Conservation (phyloP, 306 rosid genomes). For the Pachyrhizus erosus region DNA sequence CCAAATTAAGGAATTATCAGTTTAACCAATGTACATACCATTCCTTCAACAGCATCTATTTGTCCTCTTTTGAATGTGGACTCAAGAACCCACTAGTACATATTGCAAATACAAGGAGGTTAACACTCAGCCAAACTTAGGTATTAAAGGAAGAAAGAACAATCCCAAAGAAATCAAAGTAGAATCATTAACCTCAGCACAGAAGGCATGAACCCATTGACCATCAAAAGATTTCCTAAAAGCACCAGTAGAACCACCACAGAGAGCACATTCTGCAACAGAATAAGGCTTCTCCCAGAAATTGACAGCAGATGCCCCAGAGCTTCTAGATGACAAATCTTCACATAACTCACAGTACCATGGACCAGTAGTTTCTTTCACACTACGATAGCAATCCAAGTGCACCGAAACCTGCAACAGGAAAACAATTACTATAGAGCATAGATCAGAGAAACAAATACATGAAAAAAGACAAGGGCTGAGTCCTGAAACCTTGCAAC, state of each 20-base stretch:
- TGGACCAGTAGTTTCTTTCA: conserved; percentile 85
- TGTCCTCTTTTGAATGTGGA: conserved; percentile 91
- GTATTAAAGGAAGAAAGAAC: neutral
- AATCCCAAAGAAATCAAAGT: neutral
- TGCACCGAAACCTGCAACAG: conserved; percentile 88
- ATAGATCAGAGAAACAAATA: conserved; percentile 20
- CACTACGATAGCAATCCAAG: conserved; percentile 86
- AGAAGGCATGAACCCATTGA: conserved; percentile 98
- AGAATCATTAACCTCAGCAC: conserved; percentile 80
- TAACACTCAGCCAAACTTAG: conserved; percentile 16
- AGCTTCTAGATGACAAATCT: conserved; percentile 60
- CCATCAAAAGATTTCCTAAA: conserved; percentile 91
- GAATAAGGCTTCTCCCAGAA: conserved; percentile 85
- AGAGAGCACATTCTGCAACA: conserved; percentile 85
- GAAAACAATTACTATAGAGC: conserved; percentile 23
- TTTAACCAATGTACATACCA: conserved; percentile 67
- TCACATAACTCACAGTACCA: conserved; percentile 98
- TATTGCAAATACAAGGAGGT: conserved; percentile 13
- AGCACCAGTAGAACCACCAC: conserved; percentile 94
- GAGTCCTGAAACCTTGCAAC: conserved; percentile 82
- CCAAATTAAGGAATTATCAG: neutral
- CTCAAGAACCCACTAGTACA: conserved; percentile 87
- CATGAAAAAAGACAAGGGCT: conserved; percentile 1
- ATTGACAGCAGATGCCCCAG: conserved; percentile 66
- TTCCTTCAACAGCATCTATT: conserved; percentile 73